Conservation (phyloP, 2,329 filamentous ascomycete genomes). For the Davidsoniella virescens region DNA sequence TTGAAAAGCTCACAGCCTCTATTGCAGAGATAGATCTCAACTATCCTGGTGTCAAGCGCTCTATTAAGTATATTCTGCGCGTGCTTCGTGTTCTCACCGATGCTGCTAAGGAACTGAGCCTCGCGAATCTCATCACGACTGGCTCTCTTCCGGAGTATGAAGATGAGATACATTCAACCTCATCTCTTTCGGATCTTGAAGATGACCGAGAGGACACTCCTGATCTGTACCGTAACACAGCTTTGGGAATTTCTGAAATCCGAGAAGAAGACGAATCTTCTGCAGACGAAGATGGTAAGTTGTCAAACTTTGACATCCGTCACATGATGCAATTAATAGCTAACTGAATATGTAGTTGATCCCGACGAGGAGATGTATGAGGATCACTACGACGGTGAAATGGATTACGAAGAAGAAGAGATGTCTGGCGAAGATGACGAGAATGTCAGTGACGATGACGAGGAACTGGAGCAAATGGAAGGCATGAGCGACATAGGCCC, state of each 20-base stretch:
- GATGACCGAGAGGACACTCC: slow-evolving; percentile 88
- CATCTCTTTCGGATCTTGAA: slow-evolving; percentile 76
- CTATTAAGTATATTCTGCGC: slow-evolving; percentile 88
- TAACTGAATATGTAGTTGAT: background rate
- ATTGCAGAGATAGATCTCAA: slow-evolving; percentile 93
- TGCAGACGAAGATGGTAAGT: slow-evolving; percentile 36
- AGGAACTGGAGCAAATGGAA: slow-evolving; percentile 30
- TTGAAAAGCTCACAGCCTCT: slow-evolving; percentile 73
- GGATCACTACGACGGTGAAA: slow-evolving; percentile 80
- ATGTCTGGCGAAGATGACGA: slow-evolving; percentile 65
- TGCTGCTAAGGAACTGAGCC: slow-evolving; percentile 72
- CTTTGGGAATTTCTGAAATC: slow-evolving; percentile 84
- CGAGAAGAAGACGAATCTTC: slow-evolving; percentile 44
- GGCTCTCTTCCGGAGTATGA: slow-evolving; percentile 48
- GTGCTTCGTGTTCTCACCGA: slow-evolving; percentile 77
- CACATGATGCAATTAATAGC: background rate
- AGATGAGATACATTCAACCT: slow-evolving; percentile 74
- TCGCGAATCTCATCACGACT: slow-evolving; percentile 57
- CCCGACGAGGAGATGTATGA: slow-evolving; percentile 89
- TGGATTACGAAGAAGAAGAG: slow-evolving; percentile 77
- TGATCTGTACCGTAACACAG: slow-evolving; percentile 91
- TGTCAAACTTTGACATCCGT: slow-evolving; percentile 14
- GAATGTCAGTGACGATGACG: slow-evolving; percentile 79
- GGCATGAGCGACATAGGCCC: slow-evolving; percentile 61
- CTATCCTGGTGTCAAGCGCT: slow-evolving; percentile 80